Percentiles rank a stretch among this genome's conserved stretches.
Evolutionary conservation across 768 basidiomycete genomes (phyloP).

Genomic region (Calocybe indica): DNA sequence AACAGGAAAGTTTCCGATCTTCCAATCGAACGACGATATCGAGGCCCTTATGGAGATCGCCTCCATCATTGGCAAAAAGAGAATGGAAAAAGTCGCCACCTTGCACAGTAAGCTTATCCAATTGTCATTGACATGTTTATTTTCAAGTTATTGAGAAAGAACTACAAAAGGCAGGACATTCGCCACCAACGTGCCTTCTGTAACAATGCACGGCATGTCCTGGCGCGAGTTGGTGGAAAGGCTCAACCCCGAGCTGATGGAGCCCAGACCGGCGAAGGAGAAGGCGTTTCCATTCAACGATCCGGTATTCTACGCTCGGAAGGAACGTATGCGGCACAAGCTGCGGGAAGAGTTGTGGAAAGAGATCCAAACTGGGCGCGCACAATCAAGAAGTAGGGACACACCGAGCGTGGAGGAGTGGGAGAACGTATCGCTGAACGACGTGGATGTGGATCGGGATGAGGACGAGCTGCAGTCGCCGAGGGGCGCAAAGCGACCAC

Average conservation of each 20-base stretch:
- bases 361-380: conserved; percentile 26
- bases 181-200: conserved; percentile 80
- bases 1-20: conserved; percentile 86
- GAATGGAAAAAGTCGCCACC: conserved; percentile 81
- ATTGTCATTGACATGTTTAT: neutral
- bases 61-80: conserved; percentile 72
- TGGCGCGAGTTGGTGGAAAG: conserved; percentile 73
- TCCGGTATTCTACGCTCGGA: conserved; percentile 15
- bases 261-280: conserved; percentile 43
- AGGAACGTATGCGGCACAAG: conserved; percentile 11
- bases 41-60: conserved; percentile 97
- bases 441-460: neutral
- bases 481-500: too few species aligned
- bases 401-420: neutral
- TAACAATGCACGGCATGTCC: conserved; percentile 58
- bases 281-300: conserved; percentile 51
- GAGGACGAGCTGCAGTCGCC: neutral
- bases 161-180: conserved; percentile 70
- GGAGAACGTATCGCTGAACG: too few species aligned
- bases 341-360: conserved; percentile 19
- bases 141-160: neutral
- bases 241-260: conserved; percentile 67
- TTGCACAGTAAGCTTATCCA: conserved; percentile 68
- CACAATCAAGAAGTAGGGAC: conserved; percentile 5
- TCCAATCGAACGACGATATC: conserved; percentile 89